Percentiles rank a stretch among this genome's conserved stretches.
These are phyloP conservation scores for Tricholoma hemisulphureum DNA, from an alignment of 768 basidiomycete species.

Conservation along the genomic window DNA sequence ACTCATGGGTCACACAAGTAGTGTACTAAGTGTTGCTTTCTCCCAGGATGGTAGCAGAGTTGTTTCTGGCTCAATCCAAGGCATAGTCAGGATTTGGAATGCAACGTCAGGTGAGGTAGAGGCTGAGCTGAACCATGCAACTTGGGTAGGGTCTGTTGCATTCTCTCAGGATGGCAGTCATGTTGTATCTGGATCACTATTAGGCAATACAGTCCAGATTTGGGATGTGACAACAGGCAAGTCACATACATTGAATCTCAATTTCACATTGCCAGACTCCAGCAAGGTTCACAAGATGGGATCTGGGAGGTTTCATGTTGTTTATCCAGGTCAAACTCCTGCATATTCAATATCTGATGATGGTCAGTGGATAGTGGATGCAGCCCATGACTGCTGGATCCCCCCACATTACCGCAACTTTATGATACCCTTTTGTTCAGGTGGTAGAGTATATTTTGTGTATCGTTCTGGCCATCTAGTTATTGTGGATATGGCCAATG, in stretches of 20 bases:
- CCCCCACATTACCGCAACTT: neutral
- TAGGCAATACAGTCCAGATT: conserved; percentile 6
- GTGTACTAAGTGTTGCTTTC: conserved; percentile 6
- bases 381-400: neutral
- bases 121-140: conserved; percentile 3
- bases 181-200: neutral
- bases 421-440: neutral
- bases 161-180: neutral
- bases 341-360: neutral
- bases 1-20: too few species aligned
- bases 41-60: too few species aligned
- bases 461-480: neutral
- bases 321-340: neutral
- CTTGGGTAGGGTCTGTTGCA: too few species aligned
- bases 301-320: neutral
- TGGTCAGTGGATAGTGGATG: neutral
- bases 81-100: conserved; percentile 6
- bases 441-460: neutral
- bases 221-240: conserved; percentile 4
- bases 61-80: neutral
- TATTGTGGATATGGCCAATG: neutral
- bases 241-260: neutral
- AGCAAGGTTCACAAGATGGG: neutral
- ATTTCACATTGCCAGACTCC: neutral
- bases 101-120: neutral